Base-by-base conservation (phyloP, 257 asterid species). In the Verbena officinalis region DNA sequence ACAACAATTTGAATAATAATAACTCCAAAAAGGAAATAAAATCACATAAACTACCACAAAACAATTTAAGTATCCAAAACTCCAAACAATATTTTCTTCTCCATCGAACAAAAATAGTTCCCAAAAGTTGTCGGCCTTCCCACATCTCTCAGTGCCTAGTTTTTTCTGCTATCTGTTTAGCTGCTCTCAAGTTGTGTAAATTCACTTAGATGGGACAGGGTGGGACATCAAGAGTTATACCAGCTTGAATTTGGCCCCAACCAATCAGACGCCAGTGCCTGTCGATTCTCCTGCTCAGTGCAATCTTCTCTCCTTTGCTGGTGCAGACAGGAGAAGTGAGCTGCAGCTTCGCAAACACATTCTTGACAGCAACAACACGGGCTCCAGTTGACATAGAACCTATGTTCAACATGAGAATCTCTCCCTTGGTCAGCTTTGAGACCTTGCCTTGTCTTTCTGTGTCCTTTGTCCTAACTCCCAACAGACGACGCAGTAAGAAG, bases 211-310 rank as follows among this genome's bases (percentile, higher is more conserved):
- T 60, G 64, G 97, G 90, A 77, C 89, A 83, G 43, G 91, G 95
- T 33, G 99, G 99, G 19, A 94, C 84, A 2, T 94, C 96, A 7
- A 94, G 91, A 60, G 96, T 94, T 62, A 73, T 84, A 22, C 99
- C 99, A 20, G 96, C 97, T 69, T 86, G 95, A 58, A 94, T 94
- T 53, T 84, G 89, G 62, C 99, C 99, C 99, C 99, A 94, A 9
- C 99, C 99, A 30, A 94, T 94, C 52, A 94, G 88, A 63, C 99
- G 97, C 99, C 97, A 94, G 57, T 94, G 97, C 90, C 95, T 87
- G 68, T 93, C 99, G 1, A 93, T 90, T 68, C 99, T 83, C n/a
- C 99, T 77, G 71, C 99, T 93, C 34, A 93, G 81, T 0, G 99
- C 99, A 34, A 90, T 86, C 22, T 90, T 93, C 74, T 93, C 99